Percentiles rank a stretch among this genome's conserved stretches.
phyloP scores from a whole-genome alignment of 345 rosid species.

The Pelargonium nanum region DNA sequence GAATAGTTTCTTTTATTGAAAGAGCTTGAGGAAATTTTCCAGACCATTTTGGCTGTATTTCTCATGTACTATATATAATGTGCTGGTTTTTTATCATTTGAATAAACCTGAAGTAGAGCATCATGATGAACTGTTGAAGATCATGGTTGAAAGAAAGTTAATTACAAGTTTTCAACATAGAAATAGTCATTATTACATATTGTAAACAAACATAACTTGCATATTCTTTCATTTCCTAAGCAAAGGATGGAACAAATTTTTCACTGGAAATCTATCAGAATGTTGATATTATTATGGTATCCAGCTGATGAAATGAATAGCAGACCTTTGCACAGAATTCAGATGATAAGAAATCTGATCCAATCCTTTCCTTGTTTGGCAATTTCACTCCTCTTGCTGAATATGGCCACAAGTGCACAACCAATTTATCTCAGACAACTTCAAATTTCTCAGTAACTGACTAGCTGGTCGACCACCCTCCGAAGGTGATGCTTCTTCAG shows the following conservation, averaged over 20 bases:
- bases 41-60: too few species aligned
- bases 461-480: conserved; percentile 12
- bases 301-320: background rate
- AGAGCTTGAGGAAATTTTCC: too few species aligned
- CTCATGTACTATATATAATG: too few species aligned
- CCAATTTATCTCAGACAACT: background rate
- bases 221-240: background rate
- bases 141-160: too few species aligned
- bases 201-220: background rate
- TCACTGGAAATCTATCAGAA: background rate
- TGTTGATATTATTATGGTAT: background rate
- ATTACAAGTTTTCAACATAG: too few species aligned
- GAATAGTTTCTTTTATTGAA: too few species aligned
- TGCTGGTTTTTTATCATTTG: too few species aligned
- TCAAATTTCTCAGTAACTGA: conserved; percentile 2
- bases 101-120: too few species aligned
- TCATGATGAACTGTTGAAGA: too few species aligned
- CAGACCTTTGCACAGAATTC: background rate
- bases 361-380: background rate
- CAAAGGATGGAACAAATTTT: background rate
- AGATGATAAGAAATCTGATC: background rate
- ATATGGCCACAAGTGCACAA: background rate
- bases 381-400: too few species aligned
- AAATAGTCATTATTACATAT: too few species aligned
- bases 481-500: conserved; percentile 31